Evolutionary conservation across 176 grass and related monocot species (phyloP).

Genomic region (Poa pratensis): DNA sequence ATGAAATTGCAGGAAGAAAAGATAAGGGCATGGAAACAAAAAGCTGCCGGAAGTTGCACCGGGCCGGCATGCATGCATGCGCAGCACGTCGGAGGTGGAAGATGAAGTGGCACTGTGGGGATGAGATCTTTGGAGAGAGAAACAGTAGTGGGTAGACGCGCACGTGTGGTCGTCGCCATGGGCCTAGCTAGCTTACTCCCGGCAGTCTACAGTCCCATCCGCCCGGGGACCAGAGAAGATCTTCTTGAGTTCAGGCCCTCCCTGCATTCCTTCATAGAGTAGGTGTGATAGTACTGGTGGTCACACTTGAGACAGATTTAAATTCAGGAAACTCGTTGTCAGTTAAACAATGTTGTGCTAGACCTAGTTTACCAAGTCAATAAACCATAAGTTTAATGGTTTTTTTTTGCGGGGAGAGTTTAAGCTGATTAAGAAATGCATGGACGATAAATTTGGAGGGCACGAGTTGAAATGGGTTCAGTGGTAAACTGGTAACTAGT

Average conservation of each 20-base stretch:
- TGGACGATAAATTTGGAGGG: neutral
- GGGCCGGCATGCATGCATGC: slow-evolving; percentile 17
- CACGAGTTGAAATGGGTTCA: neutral
- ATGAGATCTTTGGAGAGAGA: slow-evolving; percentile 29
- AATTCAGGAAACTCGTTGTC: neutral
- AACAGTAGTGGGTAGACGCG: slow-evolving; percentile 23
- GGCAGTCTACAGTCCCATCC: slow-evolving; percentile 32
- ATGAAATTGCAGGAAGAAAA: neutral
- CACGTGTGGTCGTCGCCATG: slow-evolving; percentile 59
- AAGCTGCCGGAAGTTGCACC: slow-evolving; percentile 1
- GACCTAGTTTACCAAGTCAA: neutral
- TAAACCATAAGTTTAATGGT: neutral
- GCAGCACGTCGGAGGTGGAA: slow-evolving; percentile 15
- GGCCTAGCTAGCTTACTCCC: slow-evolving; percentile 21
- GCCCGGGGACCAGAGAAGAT: slow-evolving; percentile 63
- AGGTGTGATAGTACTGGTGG: neutral
- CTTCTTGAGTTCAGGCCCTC: slow-evolving; percentile 27
- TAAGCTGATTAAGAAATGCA: neutral
- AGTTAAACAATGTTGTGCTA: neutral
- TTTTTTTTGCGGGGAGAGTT: neutral
- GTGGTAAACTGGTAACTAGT: neutral
- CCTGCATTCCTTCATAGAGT: neutral
- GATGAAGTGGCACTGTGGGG: slow-evolving; percentile 21
- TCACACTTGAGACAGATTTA: neutral
- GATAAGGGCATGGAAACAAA: neutral